Evolutionary conservation across 495 filamentous ascomycete species (phyloP).

Genomic region (Neurospora cerealis): DNA sequence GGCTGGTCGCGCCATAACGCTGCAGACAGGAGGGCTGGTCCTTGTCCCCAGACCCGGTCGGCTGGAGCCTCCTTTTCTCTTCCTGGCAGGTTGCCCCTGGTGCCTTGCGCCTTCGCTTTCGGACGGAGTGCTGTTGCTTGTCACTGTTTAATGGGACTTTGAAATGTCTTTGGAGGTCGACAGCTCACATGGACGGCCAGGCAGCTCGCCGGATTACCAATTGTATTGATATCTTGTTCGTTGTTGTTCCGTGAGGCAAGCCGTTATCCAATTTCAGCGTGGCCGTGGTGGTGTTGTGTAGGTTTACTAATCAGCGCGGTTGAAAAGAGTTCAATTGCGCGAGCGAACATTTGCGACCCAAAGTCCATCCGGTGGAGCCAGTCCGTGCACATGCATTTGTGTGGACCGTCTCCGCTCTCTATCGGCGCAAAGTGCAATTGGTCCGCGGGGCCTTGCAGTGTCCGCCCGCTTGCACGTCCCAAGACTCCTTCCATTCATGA

Average conservation of each 20-base stretch:
- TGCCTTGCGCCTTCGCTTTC: neutral
- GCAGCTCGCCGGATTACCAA: neutral
- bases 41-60: neutral
- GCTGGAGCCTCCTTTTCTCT: neutral
- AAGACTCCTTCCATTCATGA: neutral
- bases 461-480: neutral
- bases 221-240: neutral
- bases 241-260: neutral
- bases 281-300: neutral
- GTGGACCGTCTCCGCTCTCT: neutral
- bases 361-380: neutral
- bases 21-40: neutral
- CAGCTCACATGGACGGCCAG: neutral
- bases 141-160: neutral
- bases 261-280: neutral
- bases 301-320: neutral
- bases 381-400: neutral
- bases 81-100: neutral
- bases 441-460: neutral
- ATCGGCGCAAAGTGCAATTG: neutral
- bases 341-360: neutral
- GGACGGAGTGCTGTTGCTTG: neutral
- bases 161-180: neutral
- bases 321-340: neutral
- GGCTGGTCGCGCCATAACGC: neutral